Conservation (phyloP, 2,329 filamentous ascomycete genomes). For the Septoria linicola region DNA sequence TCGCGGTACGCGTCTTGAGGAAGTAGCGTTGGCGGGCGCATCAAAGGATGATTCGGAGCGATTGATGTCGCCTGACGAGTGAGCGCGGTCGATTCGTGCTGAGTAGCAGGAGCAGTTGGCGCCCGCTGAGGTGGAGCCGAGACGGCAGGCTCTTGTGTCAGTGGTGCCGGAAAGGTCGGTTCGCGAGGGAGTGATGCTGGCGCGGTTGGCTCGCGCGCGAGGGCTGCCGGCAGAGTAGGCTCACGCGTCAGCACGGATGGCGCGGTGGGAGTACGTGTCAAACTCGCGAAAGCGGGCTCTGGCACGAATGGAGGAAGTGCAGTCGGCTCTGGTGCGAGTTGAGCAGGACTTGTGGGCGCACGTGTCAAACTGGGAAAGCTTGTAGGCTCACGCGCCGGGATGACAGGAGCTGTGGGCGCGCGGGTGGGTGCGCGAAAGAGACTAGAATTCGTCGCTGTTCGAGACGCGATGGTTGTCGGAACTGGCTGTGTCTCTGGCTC, state of each 20-base stretch:
- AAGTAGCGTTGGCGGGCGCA: constrained; percentile 14
- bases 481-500: not conserved
- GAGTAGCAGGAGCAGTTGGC: not conserved
- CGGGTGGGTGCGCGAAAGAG: constrained; percentile 4
- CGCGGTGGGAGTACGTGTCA: not conserved
- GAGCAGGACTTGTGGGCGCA: not conserved
- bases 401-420: constrained; percentile 4
- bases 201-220: constrained; percentile 11
- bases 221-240: constrained; percentile 4
- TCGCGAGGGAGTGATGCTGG: constrained; percentile 10
- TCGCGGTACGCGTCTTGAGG: constrained; percentile 17
- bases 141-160: not conserved
- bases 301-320: not conserved
- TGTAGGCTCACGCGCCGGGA: not conserved
- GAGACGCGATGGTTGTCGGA: constrained; percentile 9
- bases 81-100: constrained; percentile 4
- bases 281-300: not conserved
- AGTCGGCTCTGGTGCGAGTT: not conserved
- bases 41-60: constrained; percentile 15
- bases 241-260: not conserved
- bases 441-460: not conserved
- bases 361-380: not conserved
- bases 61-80: constrained; percentile 8
- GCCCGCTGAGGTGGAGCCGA: constrained; percentile 3
- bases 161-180: constrained; percentile 2